Percentiles rank a stretch among this genome's conserved stretches.
Evolutionary conservation across 208 protist species (phyloP).

Genomic region (Trichomonas gallinae): DNA sequence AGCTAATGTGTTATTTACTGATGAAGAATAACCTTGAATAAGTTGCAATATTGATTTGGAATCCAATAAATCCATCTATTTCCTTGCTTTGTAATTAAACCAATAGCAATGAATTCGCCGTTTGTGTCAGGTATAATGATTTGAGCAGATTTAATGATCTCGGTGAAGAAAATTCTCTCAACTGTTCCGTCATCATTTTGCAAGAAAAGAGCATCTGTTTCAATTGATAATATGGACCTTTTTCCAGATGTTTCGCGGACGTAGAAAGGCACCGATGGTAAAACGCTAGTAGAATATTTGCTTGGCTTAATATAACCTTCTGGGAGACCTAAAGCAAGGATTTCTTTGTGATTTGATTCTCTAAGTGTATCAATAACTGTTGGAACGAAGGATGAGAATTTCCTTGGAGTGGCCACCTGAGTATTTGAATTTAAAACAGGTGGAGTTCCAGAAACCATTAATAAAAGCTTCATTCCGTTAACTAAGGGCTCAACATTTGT

Average conservation of each 20-base stretch:
- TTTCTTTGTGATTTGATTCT: not conserved
- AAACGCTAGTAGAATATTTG: not conserved
- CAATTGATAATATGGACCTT: not conserved
- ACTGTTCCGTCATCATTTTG: not conserved
- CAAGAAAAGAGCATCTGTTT: not conserved
- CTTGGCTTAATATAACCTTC: not conserved
- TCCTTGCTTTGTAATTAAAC: too few relatives aligned
- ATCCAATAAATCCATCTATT: too few relatives aligned
- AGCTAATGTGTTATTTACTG: too few relatives aligned
- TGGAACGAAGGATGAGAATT: not conserved
- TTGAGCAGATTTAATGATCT: too few relatives aligned
- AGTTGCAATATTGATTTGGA: too few relatives aligned
- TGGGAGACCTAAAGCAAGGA: not conserved
- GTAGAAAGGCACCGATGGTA: not conserved
- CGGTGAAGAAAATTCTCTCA: not conserved
- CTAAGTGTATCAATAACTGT: not conserved
- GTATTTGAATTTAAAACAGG: not conserved
- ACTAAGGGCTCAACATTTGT: too few relatives aligned
- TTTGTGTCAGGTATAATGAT: too few relatives aligned
- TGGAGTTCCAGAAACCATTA: not conserved
- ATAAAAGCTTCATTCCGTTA: not conserved
- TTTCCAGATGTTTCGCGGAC: not conserved
- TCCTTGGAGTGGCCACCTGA: not conserved
- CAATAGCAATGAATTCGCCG: too few relatives aligned
- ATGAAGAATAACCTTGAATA: too few relatives aligned